Percentiles rank a stretch among this genome's conserved stretches.
These are phyloP conservation scores for Papiliotrema terrestris DNA, from an alignment of 1,284 basidiomycete genomes.

Conservation along the genomic window DNA sequence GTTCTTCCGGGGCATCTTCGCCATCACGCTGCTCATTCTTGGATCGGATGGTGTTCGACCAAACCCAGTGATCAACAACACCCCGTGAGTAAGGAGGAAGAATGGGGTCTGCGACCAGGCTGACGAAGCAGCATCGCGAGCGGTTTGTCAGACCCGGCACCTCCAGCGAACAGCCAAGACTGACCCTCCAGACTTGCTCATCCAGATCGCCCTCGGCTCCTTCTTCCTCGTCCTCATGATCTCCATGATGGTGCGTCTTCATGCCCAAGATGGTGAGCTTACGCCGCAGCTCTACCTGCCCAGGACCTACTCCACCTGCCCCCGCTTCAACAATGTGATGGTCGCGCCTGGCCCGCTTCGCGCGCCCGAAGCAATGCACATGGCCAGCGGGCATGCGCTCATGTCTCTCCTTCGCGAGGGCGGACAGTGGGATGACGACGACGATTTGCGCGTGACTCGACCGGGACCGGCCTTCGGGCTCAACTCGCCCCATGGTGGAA, in stretches of 20 bases:
- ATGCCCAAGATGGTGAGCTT: neutral
- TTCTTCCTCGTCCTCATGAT: conserved; percentile 23
- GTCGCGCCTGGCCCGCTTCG: conserved; percentile 12
- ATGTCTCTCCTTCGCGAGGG: conserved; percentile 34
- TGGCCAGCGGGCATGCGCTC: conserved; percentile 21
- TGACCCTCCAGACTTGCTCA: conserved; percentile 6
- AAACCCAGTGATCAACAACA: neutral
- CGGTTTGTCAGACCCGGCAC: no score
- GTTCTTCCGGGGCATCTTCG: conserved; percentile 26
- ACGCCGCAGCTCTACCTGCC: neutral
- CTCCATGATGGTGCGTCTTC: conserved; percentile 15
- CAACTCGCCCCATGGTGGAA: no score
- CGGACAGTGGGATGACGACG: conserved; percentile 30
- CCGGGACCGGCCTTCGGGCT: no score
- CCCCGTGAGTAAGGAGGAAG: neutral
- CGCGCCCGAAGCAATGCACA: neutral
- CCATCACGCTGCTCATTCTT: conserved; percentile 15
- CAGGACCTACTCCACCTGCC: conserved; percentile 10
- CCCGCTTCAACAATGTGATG: conserved; percentile 15
- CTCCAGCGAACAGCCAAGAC: neutral
- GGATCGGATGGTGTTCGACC: conserved; percentile 21
- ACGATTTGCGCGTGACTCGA: conserved; percentile 8
- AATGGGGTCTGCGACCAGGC: neutral
- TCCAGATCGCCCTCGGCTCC: conserved; percentile 16
- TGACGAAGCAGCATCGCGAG: neutral